These are phyloP conservation scores for Lachancea waltii DNA, from an alignment of 805 yeast genomes.

Conservation along the genomic window DNA sequence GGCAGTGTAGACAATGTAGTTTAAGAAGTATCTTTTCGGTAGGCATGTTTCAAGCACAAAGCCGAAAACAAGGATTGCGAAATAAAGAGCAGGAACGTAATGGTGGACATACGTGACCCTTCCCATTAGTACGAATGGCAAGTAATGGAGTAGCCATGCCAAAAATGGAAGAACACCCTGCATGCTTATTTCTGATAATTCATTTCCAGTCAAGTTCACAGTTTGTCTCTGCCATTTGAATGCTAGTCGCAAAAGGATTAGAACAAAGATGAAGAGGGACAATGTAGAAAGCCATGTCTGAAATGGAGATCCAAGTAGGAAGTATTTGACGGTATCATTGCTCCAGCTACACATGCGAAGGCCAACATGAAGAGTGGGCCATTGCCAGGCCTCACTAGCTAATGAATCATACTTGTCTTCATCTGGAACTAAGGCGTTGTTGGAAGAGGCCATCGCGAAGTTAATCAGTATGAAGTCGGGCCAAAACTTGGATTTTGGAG, in stretches of 20 bases:
- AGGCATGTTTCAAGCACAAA: conserved; percentile 27
- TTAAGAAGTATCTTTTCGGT: conserved; percentile 2
- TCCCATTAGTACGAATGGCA: conserved; percentile 89
- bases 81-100: conserved; percentile 89
- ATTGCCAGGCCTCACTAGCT: conserved; percentile 76
- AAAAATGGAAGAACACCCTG: conserved; percentile 80
- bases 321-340: conserved; percentile 52
- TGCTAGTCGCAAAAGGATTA: conserved; percentile 36
- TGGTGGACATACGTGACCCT: conserved; percentile 97
- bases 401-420: conserved; percentile 64
- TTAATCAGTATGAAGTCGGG: conserved; percentile 70
- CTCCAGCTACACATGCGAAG: conserved; percentile 73
- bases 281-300: conserved; percentile 69
- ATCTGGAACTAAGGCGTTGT: conserved; percentile 76
- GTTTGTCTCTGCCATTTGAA: conserved; percentile 67
- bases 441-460: conserved; percentile 83
- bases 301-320: conserved; percentile 69
- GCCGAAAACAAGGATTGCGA: conserved; percentile 70
- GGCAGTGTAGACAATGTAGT: conserved; percentile 24
- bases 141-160: conserved; percentile 84
- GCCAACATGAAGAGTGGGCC: conserved; percentile 78
- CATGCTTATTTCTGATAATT: conserved; percentile 40
- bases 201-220: conserved; percentile 38
- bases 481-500: conserved; percentile 72
- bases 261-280: conserved; percentile 47